These are phyloP conservation scores for Nemania serpens DNA, from an alignment of 2,329 filamentous ascomycete species.

Conservation along the genomic window DNA sequence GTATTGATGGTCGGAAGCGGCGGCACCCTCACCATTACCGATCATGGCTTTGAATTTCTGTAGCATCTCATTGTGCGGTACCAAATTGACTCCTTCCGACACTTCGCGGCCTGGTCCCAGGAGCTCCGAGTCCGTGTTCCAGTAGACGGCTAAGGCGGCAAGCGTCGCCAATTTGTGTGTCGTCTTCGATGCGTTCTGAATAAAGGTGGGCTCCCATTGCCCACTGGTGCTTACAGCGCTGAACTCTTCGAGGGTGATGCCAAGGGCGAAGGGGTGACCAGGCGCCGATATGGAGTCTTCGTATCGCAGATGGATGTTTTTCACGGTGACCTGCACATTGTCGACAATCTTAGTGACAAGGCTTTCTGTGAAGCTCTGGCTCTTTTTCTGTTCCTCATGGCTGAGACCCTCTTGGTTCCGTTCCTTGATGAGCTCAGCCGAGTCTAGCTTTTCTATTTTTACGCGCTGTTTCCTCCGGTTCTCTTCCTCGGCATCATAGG, in stretches of 20 bases:
- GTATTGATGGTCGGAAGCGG: slow-evolving; percentile 74
- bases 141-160: slow-evolving; percentile 90
- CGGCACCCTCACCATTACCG: slow-evolving; percentile 65
- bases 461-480: slow-evolving; percentile 83
- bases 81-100: slow-evolving; percentile 61
- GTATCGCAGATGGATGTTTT: slow-evolving; percentile 98
- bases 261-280: slow-evolving; percentile 91
- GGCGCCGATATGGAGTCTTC: slow-evolving; percentile 96
- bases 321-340: slow-evolving; percentile 96
- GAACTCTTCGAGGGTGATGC: slow-evolving; percentile 91
- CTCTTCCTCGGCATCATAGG: slow-evolving; percentile 93
- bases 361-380: slow-evolving; percentile 95
- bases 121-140: slow-evolving; percentile 91
- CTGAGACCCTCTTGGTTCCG: slow-evolving; percentile 91
- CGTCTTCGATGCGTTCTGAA: slow-evolving; percentile 79
- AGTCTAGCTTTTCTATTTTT: slow-evolving; percentile 99
- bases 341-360: slow-evolving; percentile 96
- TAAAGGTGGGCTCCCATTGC: slow-evolving; percentile 94
- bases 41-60: slow-evolving; percentile 79
- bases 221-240: slow-evolving; percentile 95
- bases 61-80: slow-evolving; percentile 78
- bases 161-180: slow-evolving; percentile 95
- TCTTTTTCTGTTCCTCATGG: slow-evolving; percentile 94
- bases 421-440: slow-evolving; percentile 91
- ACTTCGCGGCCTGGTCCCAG: slow-evolving; percentile 81